Percentiles rank a stretch among this genome's conserved stretches.
phyloP scores from a whole-genome alignment of 129 eudicot genomes.

The Flaveria brownii region DNA sequence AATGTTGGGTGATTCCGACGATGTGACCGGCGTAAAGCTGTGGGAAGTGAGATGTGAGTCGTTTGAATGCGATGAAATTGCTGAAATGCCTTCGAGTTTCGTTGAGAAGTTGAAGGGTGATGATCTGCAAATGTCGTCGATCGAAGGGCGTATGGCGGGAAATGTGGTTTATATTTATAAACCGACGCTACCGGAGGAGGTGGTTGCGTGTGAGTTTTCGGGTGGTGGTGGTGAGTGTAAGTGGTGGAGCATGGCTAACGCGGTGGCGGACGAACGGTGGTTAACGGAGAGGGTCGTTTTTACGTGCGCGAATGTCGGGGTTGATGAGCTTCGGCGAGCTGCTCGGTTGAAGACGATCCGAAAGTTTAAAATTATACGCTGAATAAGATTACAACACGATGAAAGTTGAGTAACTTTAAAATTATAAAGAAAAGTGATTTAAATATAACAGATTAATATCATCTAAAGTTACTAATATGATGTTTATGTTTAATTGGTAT shows the following conservation, averaged over 20 bases:
- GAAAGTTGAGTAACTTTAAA: too few relatives aligned
- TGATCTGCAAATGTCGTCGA: conserved; percentile 23
- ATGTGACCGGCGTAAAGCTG: conserved; percentile 18
- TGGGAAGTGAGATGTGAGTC: conserved; percentile 35
- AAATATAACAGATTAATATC: too few relatives aligned
- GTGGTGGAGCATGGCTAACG: conserved; percentile 36
- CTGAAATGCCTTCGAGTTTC: conserved; percentile 36
- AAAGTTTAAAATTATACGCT: neutral
- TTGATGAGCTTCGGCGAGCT: conserved; percentile 30
- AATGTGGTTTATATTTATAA: conserved; percentile 29
- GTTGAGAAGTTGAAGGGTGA: conserved; percentile 31
- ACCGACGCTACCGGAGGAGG: conserved; percentile 24
- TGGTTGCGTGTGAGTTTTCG: conserved; percentile 32
- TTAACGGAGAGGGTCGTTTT: conserved; percentile 29
- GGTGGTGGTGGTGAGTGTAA: conserved; percentile 28
- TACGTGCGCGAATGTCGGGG: conserved; percentile 31
- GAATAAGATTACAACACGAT: neutral
- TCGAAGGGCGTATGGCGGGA: conserved; percentile 28
- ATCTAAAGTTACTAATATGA: too few relatives aligned
- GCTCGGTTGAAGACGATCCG: neutral
- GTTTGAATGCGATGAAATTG: conserved; percentile 26
- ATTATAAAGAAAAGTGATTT: too few relatives aligned
- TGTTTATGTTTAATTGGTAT: too few relatives aligned
- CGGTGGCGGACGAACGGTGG: conserved; percentile 20
- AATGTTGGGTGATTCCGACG: conserved; percentile 25